Conservation (phyloP, 1,284 basidiomycete genomes). For the Vanrija sp. region DNA sequence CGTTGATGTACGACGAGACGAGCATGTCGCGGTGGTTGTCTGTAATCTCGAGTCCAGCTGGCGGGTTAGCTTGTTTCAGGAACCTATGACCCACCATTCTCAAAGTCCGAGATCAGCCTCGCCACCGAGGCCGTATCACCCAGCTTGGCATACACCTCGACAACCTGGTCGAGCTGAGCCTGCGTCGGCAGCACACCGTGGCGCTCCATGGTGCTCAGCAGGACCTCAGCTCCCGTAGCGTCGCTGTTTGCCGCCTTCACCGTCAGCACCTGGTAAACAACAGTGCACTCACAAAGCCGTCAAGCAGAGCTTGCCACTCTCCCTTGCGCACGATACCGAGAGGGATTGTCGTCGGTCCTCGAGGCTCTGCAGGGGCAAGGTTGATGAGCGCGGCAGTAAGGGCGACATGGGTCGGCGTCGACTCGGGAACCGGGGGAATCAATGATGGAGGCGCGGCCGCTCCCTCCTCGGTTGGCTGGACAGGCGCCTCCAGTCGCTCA, state of each 20-base stretch:
- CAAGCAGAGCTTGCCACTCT: slow-evolving; percentile 40
- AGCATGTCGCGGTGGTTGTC: slow-evolving; percentile 30
- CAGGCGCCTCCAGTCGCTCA: not conserved
- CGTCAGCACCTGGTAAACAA: not conserved
- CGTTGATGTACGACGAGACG: slow-evolving; percentile 26
- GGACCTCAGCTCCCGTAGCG: slow-evolving; percentile 12
- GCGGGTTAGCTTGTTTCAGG: not conserved
- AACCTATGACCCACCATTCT: slow-evolving; percentile 14
- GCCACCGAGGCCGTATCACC: slow-evolving; percentile 25
- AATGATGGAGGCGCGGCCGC: not conserved
- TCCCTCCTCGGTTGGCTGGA: not conserved
- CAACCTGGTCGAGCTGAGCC: slow-evolving; percentile 14
- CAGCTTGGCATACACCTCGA: slow-evolving; percentile 19
- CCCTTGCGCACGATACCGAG: slow-evolving; percentile 31
- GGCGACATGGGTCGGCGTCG: slow-evolving; percentile 19
- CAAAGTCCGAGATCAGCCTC: slow-evolving; percentile 19
- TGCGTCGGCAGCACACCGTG: slow-evolving; percentile 12
- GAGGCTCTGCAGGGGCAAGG: not conserved
- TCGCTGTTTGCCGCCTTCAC: slow-evolving; percentile 6
- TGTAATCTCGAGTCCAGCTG: slow-evolving; percentile 18
- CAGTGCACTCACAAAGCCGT: slow-evolving; percentile 29
- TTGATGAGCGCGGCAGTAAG: slow-evolving; percentile 8
- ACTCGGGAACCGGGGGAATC: no score
- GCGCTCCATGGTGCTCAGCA: slow-evolving; percentile 18
- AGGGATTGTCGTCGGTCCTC: slow-evolving; percentile 17